Evolutionary conservation across 805 yeast genomes (phyloP).

Genomic region (Wickerhamiella kurtzmanii): DNA sequence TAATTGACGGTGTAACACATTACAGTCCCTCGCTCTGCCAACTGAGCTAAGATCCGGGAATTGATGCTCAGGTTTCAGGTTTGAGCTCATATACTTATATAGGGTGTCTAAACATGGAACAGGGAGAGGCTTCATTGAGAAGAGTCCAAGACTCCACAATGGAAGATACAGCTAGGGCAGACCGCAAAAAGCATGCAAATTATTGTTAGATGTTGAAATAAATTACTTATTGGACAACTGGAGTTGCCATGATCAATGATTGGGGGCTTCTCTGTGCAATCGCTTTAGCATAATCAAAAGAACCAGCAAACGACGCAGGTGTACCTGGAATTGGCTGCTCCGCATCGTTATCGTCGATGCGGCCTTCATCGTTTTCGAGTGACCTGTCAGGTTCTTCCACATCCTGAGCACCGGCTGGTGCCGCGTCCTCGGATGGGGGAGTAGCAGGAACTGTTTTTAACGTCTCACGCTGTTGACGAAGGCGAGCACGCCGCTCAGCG

Average conservation of each 20-base stretch:
- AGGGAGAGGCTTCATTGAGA: too few species aligned
- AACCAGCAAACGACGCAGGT: background rate
- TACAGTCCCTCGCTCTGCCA: constrained; percentile 23
- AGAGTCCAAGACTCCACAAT: background rate
- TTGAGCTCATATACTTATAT: too few species aligned
- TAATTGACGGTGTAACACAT: background rate
- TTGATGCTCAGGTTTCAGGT: too few species aligned
- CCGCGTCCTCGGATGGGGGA: background rate
- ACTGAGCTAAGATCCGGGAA: constrained; percentile 18
- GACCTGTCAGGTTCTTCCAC: background rate
- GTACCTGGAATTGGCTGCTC: background rate
- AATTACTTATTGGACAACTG: background rate
- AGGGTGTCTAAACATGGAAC: too few species aligned
- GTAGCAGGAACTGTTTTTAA: background rate
- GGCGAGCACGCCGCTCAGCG: constrained; percentile 18
- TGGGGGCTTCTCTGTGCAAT: constrained; percentile 1
- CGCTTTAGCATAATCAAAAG: background rate
- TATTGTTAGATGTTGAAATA: background rate
- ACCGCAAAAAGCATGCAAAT: background rate
- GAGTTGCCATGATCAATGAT: background rate
- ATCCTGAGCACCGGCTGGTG: background rate
- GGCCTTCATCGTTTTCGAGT: background rate
- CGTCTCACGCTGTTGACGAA: constrained; percentile 2
- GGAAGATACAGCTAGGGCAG: background rate
- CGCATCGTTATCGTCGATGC: background rate